Base-by-base conservation (phyloP, 2,329 filamentous ascomycete genomes). In the Fusarium protoensiforme region DNA sequence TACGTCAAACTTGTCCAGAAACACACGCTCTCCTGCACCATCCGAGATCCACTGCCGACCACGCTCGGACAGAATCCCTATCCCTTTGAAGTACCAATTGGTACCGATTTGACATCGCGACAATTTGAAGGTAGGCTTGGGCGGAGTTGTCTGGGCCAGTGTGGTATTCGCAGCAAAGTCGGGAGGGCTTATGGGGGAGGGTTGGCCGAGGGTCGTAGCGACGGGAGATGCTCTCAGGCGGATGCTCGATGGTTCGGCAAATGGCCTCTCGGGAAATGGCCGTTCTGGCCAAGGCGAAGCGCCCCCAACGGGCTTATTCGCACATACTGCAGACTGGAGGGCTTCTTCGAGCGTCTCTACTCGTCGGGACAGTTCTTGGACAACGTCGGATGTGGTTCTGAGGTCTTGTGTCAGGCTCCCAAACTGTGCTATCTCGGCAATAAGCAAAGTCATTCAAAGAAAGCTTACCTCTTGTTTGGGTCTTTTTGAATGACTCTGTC, bases 41-140 rank as follows among this genome's bases (percentile, higher is more conserved):
- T 74, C 68, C 4, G 71, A 72, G 10, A 74, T 74, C 71, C 71
- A 74, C 33, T 74, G 64, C 51, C 64, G 57, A 2, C 71, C 71
- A 4, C 71, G 61, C 20, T 62, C 48, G 14, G 71, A 74, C 1
- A 74, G 16, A 9, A 74, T 74, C 0, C 71, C 71, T 16, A 74
- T 68, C 6, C 71, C 71, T 24, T 74, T 74, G 8, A 74, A 74
- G 4, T 74, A 74, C 71, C 71, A 74, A 10, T 74, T 74, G 3
- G 61, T 74, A 5, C 71, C 71, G 14, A 66, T 57, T 24, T 74
- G 71, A 13, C 71, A 70, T 18, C 68, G 65, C 1, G 60, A 62
- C 24, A 71, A 41, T 53, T 41, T 73, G 68, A 39, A 58, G 59
- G 59, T 31, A 18, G 68, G 27, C n/a, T 69, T 69, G 6, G 56